These are phyloP conservation scores for Cucurbitaria berberidis DNA, from an alignment of 2,329 filamentous ascomycete species.

Conservation along the genomic window DNA sequence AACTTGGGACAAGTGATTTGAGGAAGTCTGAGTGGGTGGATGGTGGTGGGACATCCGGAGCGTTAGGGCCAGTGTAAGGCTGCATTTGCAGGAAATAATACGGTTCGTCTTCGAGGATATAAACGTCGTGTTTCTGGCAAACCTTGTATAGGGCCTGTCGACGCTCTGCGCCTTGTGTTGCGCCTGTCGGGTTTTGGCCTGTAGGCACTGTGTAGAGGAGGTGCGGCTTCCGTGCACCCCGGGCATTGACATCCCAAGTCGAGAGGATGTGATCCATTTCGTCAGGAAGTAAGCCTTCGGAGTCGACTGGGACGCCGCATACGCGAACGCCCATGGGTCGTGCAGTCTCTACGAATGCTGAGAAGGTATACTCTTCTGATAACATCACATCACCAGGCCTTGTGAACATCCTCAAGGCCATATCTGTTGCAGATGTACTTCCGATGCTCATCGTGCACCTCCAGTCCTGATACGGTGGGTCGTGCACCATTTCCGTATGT, in stretches of 20 bases:
- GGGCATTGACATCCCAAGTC: conserved; percentile 66
- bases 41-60: conserved; percentile 62
- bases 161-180: conserved; percentile 73
- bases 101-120: conserved; percentile 90
- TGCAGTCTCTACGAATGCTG: conserved; percentile 72
- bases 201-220: conserved; percentile 76
- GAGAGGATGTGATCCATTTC: conserved; percentile 67
- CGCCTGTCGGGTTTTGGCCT: conserved; percentile 89
- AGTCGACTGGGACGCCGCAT: conserved; percentile 69
- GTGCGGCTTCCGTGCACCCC: conserved; percentile 67
- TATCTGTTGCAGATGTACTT: conserved; percentile 84
- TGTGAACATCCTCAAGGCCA: conserved; percentile 81
- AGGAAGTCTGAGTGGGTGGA: conserved; percentile 75
- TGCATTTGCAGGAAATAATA: conserved; percentile 95
- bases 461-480: conserved; percentile 92
- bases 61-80: conserved; percentile 66
- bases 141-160: conserved; percentile 76
- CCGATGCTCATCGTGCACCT: conserved; percentile 81
- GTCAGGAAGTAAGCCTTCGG: conserved; percentile 67
- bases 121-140: conserved; percentile 82
- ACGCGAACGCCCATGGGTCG: conserved; percentile 67
- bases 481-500: conserved; percentile 89
- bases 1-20: conserved; percentile 72
- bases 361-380: conserved; percentile 91
- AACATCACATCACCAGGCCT: conserved; percentile 77